These are phyloP conservation scores for Penicillium concentricum DNA, from an alignment of 2,329 filamentous ascomycete genomes.

Conservation along the genomic window DNA sequence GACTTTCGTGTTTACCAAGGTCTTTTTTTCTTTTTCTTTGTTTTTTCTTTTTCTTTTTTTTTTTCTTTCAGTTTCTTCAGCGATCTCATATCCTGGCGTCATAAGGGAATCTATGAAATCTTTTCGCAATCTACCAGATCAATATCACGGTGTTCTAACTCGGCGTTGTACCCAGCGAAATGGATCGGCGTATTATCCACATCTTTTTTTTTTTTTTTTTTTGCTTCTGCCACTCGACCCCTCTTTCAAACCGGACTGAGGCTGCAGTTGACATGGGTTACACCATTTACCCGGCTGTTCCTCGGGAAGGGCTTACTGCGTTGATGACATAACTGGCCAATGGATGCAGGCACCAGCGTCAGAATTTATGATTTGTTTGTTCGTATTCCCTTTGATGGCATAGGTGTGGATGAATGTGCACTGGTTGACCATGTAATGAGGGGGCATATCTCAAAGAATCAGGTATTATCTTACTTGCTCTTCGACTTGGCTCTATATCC, in stretches of 20 bases:
- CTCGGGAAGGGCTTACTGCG: slow-evolving; percentile 8
- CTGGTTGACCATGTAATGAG: neutral
- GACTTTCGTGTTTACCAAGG: neutral
- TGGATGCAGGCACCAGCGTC: slow-evolving; percentile 19
- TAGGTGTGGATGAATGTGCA: neutral
- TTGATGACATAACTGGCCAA: slow-evolving; percentile 20
- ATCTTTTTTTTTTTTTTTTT: neutral
- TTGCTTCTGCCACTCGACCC: slow-evolving; percentile 7
- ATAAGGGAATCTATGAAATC: neutral
- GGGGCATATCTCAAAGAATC: neutral
- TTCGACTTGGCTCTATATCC: neutral
- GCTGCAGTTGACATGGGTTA: slow-evolving; percentile 11
- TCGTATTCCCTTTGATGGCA: too few relatives aligned
- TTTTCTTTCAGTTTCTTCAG: neutral
- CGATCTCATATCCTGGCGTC: slow-evolving; percentile 9
- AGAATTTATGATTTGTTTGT: slow-evolving; percentile 4
- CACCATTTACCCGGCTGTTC: neutral
- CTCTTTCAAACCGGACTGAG: slow-evolving; percentile 10
- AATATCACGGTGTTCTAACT: slow-evolving; percentile 11
- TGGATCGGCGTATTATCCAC: slow-evolving; percentile 3
- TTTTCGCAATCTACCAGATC: slow-evolving; percentile 13
- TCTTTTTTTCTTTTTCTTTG: neutral
- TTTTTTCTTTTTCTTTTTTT: neutral
- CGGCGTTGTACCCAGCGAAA: slow-evolving; percentile 11
- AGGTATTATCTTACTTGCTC: neutral